These are phyloP conservation scores for Monascus ruber DNA, from an alignment of 2,329 filamentous ascomycete species.

Conservation along the genomic window DNA sequence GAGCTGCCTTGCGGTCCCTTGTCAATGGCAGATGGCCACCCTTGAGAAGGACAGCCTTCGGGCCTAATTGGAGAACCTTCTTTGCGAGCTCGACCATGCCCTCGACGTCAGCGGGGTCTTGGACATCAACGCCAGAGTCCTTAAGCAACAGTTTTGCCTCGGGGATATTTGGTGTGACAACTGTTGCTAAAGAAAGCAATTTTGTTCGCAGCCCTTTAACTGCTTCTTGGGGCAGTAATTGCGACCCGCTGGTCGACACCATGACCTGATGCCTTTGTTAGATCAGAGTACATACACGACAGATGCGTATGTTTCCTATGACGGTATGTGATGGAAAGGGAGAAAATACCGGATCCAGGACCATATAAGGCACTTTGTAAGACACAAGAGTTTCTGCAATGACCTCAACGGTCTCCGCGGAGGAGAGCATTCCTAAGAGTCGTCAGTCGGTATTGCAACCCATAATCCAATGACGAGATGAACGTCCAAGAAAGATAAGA, in stretches of 20 bases:
- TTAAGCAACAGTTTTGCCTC: constrained; percentile 36
- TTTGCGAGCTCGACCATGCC: constrained; percentile 61
- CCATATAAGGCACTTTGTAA: constrained; percentile 47
- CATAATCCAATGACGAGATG: constrained; percentile 1
- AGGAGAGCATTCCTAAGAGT: constrained; percentile 65
- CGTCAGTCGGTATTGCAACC: background rate
- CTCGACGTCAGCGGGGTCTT: constrained; percentile 45
- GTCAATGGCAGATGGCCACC: constrained; percentile 80
- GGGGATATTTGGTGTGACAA: constrained; percentile 40
- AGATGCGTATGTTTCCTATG: too few species aligned
- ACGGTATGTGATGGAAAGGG: background rate
- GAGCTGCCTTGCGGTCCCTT: constrained; percentile 49
- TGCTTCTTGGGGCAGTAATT: constrained; percentile 34
- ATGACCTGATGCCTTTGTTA: constrained; percentile 55
- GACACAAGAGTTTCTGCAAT: constrained; percentile 53
- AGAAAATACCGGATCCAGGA: constrained; percentile 61
- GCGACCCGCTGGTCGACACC: constrained; percentile 48
- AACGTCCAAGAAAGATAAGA: constrained; percentile 1
- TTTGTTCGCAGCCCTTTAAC: constrained; percentile 28
- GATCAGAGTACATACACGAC: background rate
- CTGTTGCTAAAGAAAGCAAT: constrained; percentile 33
- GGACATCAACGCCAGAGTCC: constrained; percentile 23
- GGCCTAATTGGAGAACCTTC: constrained; percentile 55
- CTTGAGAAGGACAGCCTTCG: constrained; percentile 74
- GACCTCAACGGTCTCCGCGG: constrained; percentile 55